phyloP scores from a whole-genome alignment of 2,329 filamentous ascomycete species.

The Blumeria graminis region DNA sequence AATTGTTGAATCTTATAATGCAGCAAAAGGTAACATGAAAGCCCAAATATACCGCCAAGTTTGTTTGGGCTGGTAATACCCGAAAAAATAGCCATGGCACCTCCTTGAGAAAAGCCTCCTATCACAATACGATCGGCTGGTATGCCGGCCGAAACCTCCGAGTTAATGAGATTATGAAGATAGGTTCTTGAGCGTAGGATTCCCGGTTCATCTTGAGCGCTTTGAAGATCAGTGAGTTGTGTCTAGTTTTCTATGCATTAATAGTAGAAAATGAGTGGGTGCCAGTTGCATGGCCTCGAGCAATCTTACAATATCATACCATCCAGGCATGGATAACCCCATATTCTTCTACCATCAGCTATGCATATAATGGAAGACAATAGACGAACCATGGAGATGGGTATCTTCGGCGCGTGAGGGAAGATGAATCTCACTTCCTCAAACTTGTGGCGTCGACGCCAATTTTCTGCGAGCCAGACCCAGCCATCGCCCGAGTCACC shows the following conservation, averaged over 20 bases:
- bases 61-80: slow-evolving; percentile 50
- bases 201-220: slow-evolving; percentile 42
- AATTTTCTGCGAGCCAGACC: slow-evolving; percentile 69
- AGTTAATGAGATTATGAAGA: slow-evolving; percentile 55
- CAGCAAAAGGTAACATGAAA: slow-evolving; percentile 63
- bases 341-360: slow-evolving; percentile 28
- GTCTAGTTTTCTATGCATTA: slow-evolving; percentile 12
- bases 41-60: slow-evolving; percentile 66
- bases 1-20: slow-evolving; percentile 32
- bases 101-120: slow-evolving; percentile 70
- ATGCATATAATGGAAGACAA: background rate
- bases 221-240: slow-evolving; percentile 21
- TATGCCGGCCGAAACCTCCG: slow-evolving; percentile 61
- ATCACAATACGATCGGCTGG: slow-evolving; percentile 62
- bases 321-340: slow-evolving; percentile 63
- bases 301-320: slow-evolving; percentile 52
- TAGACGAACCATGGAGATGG: slow-evolving; percentile 45
- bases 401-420: slow-evolving; percentile 69
- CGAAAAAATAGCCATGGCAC: slow-evolving; percentile 62
- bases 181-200: slow-evolving; percentile 50
- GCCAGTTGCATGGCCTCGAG: background rate
- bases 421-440: slow-evolving; percentile 85
- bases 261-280: background rate
- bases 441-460: slow-evolving; percentile 55
- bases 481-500: slow-evolving; percentile 65